These are phyloP conservation scores for Massariosphaeria phaeospora DNA, from an alignment of 495 filamentous ascomycete species.

Conservation along the genomic window DNA sequence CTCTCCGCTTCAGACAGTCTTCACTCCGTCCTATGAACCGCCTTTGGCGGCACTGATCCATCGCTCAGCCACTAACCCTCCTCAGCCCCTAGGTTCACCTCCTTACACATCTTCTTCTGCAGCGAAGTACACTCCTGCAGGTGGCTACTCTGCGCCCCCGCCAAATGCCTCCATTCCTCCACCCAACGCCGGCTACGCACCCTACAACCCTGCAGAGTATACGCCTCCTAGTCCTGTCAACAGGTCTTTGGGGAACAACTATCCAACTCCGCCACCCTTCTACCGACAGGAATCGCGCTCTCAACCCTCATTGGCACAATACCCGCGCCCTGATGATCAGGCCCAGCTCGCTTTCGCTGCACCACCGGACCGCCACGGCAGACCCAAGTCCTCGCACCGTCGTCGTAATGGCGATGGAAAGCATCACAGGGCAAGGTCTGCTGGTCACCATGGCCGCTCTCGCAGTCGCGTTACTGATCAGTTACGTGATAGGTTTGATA, in stretches of 20 bases:
- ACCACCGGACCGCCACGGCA: slow-evolving; percentile 14
- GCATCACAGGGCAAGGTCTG: slow-evolving; percentile 30
- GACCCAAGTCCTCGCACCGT: slow-evolving; percentile 18
- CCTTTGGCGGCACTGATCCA: slow-evolving; percentile 19
- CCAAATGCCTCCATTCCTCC: slow-evolving; percentile 11
- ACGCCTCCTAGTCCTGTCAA: slow-evolving; percentile 7
- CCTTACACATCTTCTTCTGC: slow-evolving; percentile 8
- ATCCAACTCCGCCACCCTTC: slow-evolving; percentile 27
- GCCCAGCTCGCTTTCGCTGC: background rate
- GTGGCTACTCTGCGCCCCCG: slow-evolving; percentile 10
- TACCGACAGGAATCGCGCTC: slow-evolving; percentile 30
- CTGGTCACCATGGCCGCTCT: slow-evolving; percentile 16
- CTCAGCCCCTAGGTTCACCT: slow-evolving; percentile 11
- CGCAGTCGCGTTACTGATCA: slow-evolving; percentile 32
- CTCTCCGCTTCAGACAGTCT: slow-evolving; percentile 21
- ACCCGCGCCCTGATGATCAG: slow-evolving; percentile 8
- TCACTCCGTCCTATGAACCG: slow-evolving; percentile 29
- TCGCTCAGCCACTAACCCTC: slow-evolving; percentile 24
- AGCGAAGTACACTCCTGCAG: slow-evolving; percentile 21
- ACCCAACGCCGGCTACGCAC: slow-evolving; percentile 2
- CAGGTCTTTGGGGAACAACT: slow-evolving; percentile 12
- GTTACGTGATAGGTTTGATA: slow-evolving; percentile 28
- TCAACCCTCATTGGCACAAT: slow-evolving; percentile 25
- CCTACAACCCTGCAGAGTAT: slow-evolving; percentile 23
- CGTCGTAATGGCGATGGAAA: slow-evolving; percentile 21